Evolutionary conservation across 176 grass and related monocot genomes (phyloP), one percentile per base, ranked within the genome.

Genomic region (Phoenix roebelenii): DNA sequence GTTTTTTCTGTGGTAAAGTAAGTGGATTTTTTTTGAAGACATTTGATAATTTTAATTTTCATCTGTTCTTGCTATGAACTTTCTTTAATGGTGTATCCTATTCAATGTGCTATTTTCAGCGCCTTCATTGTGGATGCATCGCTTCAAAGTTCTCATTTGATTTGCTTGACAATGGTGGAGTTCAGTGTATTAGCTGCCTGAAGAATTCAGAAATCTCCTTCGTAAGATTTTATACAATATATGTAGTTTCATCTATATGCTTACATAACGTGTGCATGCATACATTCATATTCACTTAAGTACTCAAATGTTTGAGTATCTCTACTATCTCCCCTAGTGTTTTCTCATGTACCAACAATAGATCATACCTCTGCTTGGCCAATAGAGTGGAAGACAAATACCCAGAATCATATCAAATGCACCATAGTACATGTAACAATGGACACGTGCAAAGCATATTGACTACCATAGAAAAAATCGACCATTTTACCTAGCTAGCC

Each of bases 1-100:
- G 94, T 74, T 83, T 79, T 19, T 99, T 82, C 51, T 99, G 94
- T 80, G 79, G 88, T 60, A 99, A 99, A 88, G 94, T 99, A 75
- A 81, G 1, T 30, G 52, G 59, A 25, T 57, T n/a, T 7, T n/a
- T 7, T 26, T 16, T 1, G 5, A 29, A 35, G 15, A 2, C 10
- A 44, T 51, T 54, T 55, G 20, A 53, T 24, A 32, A 59, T 59
- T n/a, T 52, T 44, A 44, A 32, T 17, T 17, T 55, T 18, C 50
- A 60, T 61, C 4, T 44, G 4, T n/a, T 24, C 18, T 55, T 52
- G 15, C 7, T 55, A 39, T 39, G 35, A 44, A 44, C 1, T 44
- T 44, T 44, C 10, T 44, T 44, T 54, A 17, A 52, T 55, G 22
- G 59, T 44, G 12, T 44, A 39, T 54, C 3, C 29, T 18, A 16